Conservation (phyloP, 192 early-diverging fungal genomes). For the Lunasporangiospora selenospora region DNA sequence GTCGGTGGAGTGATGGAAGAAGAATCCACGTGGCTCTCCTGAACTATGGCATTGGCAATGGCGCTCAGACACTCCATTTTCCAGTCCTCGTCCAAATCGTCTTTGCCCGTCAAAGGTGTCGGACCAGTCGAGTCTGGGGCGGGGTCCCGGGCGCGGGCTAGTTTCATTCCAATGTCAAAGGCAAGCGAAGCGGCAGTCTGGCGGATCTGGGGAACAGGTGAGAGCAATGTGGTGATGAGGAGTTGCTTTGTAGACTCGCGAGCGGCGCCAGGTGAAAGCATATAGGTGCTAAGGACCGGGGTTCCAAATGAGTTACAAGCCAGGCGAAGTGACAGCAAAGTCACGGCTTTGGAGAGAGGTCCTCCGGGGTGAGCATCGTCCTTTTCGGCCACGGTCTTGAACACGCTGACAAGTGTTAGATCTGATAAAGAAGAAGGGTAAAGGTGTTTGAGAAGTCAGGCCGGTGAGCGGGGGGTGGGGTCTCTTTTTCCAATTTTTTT, state of each 20-base stretch:
- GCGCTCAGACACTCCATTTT: constrained; percentile 70
- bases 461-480: no score
- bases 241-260: constrained; percentile 63
- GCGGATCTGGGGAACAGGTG: constrained; percentile 57
- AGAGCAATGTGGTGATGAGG: constrained; percentile 66
- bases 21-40: no score
- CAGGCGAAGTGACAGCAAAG: constrained; percentile 67
- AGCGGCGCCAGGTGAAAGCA: constrained; percentile 48
- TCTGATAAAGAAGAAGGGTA: constrained; percentile 5
- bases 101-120: constrained; percentile 35
- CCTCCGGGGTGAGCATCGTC: background rate
- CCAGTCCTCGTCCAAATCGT: constrained; percentile 71
- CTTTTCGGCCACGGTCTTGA: constrained; percentile 14
- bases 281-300: constrained; percentile 36
- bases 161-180: constrained; percentile 67
- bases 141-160: constrained; percentile 52
- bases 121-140: constrained; percentile 29
- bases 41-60: constrained; percentile 62
- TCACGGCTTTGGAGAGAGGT: constrained; percentile 56
- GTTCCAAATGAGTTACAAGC: constrained; percentile 69
- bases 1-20: no score
- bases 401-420: constrained; percentile 24
- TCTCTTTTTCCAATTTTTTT: constrained; percentile 2
- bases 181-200: constrained; percentile 71
- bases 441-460: background rate